Evolutionary conservation across 306 rosid genomes (phyloP).

Genomic region (Hippophae tibetana): DNA sequence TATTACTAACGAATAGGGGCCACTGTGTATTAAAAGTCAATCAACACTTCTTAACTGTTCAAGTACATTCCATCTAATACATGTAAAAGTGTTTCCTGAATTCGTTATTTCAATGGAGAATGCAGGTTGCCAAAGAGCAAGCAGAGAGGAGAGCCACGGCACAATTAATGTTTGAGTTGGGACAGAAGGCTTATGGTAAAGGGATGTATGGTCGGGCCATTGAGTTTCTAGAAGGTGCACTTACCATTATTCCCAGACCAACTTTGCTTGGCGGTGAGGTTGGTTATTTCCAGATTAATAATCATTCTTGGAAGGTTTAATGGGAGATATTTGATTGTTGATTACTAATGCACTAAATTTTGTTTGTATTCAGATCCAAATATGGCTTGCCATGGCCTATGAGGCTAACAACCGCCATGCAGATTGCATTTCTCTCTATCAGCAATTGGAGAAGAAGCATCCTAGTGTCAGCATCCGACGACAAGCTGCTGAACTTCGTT

Average conservation of each 20-base stretch:
- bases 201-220: slow-evolving; percentile 89
- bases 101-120: slow-evolving; percentile 16
- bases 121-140: slow-evolving; percentile 90
- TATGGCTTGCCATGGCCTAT: slow-evolving; percentile 99
- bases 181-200: slow-evolving; percentile 84
- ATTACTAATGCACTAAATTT: not conserved
- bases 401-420: slow-evolving; percentile 80
- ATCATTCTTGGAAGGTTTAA: not conserved
- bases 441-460: slow-evolving; percentile 63
- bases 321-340: not conserved
- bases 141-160: slow-evolving; percentile 91
- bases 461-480: slow-evolving; percentile 72
- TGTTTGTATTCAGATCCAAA: slow-evolving; percentile 61
- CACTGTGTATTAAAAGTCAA: too few relatives aligned
- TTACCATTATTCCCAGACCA: slow-evolving; percentile 72
- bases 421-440: slow-evolving; percentile 82
- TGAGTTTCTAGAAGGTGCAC: slow-evolving; percentile 89
- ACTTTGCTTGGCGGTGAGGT: slow-evolving; percentile 97
- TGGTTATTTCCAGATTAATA: slow-evolving; percentile 26
- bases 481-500: slow-evolving; percentile 94
- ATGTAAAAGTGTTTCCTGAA: too few relatives aligned
- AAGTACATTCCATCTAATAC: too few relatives aligned
- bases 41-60: too few relatives aligned
- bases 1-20: too few relatives aligned
- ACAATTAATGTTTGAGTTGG: slow-evolving; percentile 87